Conservation (phyloP, 2,329 filamentous ascomycete genomes). For the Pestalotiopsis sp. region DNA sequence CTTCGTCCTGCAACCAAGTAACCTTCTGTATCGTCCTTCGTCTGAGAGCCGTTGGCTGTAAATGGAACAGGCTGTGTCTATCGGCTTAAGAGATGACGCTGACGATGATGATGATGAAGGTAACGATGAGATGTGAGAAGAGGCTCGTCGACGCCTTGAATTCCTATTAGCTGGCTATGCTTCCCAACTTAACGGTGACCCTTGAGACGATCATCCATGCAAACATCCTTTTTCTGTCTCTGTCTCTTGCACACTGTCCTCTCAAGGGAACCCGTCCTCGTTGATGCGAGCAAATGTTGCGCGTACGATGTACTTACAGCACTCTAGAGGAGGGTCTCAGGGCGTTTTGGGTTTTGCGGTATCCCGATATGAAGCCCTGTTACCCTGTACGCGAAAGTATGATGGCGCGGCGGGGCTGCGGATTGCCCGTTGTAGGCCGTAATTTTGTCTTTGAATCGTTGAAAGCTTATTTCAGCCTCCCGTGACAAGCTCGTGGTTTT, state of each 20-base stretch:
- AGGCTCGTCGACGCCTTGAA: not conserved
- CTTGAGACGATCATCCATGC: not conserved
- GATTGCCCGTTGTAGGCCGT: conserved; percentile 6
- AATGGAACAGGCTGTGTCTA: not conserved
- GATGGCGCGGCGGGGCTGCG: not conserved
- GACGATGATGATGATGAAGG: not conserved
- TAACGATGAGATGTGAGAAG: not conserved
- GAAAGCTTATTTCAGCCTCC: conserved; percentile 7
- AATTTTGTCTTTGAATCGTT: not conserved
- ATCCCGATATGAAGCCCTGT: not conserved
- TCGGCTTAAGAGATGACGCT: not conserved
- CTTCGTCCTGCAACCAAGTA: not conserved
- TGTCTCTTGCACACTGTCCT: not conserved
- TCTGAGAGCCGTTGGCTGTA: not conserved
- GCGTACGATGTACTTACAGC: not conserved
- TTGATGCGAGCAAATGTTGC: not conserved
- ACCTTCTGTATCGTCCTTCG: not conserved
- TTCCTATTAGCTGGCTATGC: not conserved
- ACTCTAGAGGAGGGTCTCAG: not conserved
- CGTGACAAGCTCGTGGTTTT: not conserved
- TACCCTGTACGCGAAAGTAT: not conserved
- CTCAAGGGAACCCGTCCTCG: not conserved
- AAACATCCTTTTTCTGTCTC: not conserved
- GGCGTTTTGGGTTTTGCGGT: not conserved
- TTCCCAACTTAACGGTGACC: not conserved